Conservation (phyloP, 2,329 filamentous ascomycete species). For the Aspergillus sp. region DNA sequence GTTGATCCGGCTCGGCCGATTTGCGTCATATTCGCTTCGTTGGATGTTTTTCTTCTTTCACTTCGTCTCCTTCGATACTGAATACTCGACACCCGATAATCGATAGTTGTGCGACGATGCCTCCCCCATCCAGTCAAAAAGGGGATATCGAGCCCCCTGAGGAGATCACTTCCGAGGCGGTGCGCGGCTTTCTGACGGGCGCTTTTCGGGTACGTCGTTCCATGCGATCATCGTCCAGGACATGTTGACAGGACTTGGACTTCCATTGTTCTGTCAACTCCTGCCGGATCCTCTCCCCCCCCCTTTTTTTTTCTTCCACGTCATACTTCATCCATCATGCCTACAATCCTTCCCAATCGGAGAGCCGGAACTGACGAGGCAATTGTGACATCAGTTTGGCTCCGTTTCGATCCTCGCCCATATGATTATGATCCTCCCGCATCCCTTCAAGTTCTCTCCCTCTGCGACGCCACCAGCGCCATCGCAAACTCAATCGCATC, state of each 20-base stretch:
- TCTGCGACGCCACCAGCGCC: constrained; percentile 28
- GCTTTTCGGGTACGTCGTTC: constrained; percentile 40
- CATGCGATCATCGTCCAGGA: background rate
- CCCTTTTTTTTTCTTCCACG: too few species aligned
- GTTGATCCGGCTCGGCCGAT: background rate
- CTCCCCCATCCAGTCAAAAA: constrained; percentile 40
- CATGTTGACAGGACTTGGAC: background rate
- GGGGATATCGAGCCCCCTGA: constrained; percentile 42
- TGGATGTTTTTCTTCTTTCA: too few species aligned
- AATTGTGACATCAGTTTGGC: constrained; percentile 36
- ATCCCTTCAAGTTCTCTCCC: constrained; percentile 41
- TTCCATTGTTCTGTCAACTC: too few species aligned
- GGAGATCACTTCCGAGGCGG: constrained; percentile 42
- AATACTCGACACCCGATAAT: background rate
- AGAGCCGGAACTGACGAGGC: background rate
- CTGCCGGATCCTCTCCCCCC: too few species aligned
- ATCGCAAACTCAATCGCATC: constrained; percentile 16
- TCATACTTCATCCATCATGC: too few species aligned
- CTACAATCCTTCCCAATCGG: background rate
- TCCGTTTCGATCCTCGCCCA: constrained; percentile 48
- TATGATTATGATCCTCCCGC: constrained; percentile 44
- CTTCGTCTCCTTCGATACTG: background rate
- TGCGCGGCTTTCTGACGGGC: constrained; percentile 44
- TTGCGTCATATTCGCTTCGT: too few species aligned
- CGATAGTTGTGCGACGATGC: constrained; percentile 30